Base-by-base conservation (phyloP, 2,329 filamentous ascomycete species). In the Colletotrichum neosansevieriae region DNA sequence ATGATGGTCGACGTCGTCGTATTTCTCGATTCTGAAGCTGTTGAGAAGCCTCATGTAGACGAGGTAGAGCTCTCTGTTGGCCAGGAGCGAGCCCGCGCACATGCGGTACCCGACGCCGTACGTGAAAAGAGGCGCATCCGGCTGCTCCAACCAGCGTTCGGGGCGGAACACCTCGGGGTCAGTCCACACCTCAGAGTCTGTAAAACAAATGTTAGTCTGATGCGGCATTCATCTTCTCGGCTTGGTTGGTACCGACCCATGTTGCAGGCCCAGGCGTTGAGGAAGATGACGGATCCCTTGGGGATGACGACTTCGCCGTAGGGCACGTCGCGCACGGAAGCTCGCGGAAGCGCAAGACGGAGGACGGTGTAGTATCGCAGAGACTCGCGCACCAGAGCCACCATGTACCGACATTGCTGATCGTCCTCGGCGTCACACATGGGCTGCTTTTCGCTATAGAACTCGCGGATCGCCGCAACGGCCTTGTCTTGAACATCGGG, bases 181-280 rank as follows among this genome's bases (percentile, higher is more conserved):
- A 13, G 73, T 75, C 86, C 86, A 90, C n/a, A 89, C 82, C 11
- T 83, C 81, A 0, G 82, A 78, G 73, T 89, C 87, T 70, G 9
- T 29, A 29, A 4, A 13, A n/a, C n/a, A 45, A 12, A 0, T 3
- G 9, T 61, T 4, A 50, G 19, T 3, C 0, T 38, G 2, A 15
- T 6, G 17, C 15, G 3, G 6, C 45, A 3, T 51, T 51, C 7
- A 11, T 5, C 24, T 3, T 34, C 49, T 51, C 4, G 5, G 24
- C 24, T 24, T 24, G 24, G 10, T 9, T 7, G 1, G 4, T 6
- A 76, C 82, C 74, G 78, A 88, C 87, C 88, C 86, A 89, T 90
- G 70, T 91, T 91, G 73, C 89, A 91, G 3, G 88, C 88, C 89
- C 88, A 91, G 0, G 88, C 86, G 66, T 91, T 92, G 29, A 91